A percentile compares a stretch with the other conserved stretches of the same genome.
Conservation (phyloP, 2,329 filamentous ascomycete species). For the Proliferodiscus dingleyae region DNA sequence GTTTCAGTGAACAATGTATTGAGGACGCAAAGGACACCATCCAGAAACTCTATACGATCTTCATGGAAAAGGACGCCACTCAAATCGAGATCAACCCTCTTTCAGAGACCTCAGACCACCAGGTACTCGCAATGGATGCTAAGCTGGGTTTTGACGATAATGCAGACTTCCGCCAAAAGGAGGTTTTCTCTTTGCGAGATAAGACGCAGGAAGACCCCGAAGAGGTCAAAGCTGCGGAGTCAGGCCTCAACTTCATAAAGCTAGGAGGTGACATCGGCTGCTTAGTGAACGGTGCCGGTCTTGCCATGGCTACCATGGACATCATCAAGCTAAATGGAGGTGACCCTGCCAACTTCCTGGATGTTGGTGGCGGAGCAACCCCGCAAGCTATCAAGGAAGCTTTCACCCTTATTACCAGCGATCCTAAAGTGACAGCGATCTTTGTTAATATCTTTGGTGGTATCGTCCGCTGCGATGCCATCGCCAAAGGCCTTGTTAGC, state of each 20-base stretch:
- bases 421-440: slow-evolving; percentile 96
- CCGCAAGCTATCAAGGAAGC: slow-evolving; percentile 95
- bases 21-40: slow-evolving; percentile 94
- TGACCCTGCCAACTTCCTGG: slow-evolving; percentile 94
- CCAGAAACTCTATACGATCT: slow-evolving; percentile 98
- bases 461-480: slow-evolving; percentile 96
- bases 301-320: slow-evolving; percentile 99
- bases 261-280: slow-evolving; percentile 98
- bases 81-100: slow-evolving; percentile 99
- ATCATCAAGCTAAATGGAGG: slow-evolving; percentile 99
- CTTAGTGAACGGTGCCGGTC: slow-evolving; percentile 96
- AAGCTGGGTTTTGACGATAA: slow-evolving; percentile 99
- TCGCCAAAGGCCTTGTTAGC: slow-evolving; percentile 91
- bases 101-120: slow-evolving; percentile 95
- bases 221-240: slow-evolving; percentile 94
- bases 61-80: slow-evolving; percentile 96
- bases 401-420: slow-evolving; percentile 97
- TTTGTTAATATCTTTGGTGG: slow-evolving; percentile 99
- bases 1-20: slow-evolving; percentile 97
- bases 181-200: slow-evolving; percentile 91
- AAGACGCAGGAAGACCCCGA: slow-evolving; percentile 93
- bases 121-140: slow-evolving; percentile 98
- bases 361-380: slow-evolving; percentile 96
- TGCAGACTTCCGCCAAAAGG: slow-evolving; percentile 96
- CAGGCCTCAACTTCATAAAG: slow-evolving; percentile 99